A percentile compares a stretch with the other conserved stretches of the same genome.
Conservation (phyloP, 1,139 yeast genomes). For the Pichia terricola region DNA sequence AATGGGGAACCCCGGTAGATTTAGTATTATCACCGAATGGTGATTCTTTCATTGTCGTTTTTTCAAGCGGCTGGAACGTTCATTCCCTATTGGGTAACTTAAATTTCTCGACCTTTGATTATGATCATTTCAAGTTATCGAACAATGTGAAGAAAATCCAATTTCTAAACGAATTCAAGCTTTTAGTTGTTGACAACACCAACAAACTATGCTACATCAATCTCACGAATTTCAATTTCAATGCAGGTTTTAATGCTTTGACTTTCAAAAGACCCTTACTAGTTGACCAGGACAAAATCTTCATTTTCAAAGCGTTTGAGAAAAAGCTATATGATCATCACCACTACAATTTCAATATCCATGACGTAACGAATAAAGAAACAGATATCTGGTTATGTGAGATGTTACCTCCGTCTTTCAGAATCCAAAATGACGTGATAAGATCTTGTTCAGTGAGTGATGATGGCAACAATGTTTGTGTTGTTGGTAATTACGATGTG, state of each 20-base stretch:
- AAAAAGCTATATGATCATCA: constrained; percentile 24
- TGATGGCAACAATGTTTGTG: constrained; percentile 28
- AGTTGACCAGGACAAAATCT: constrained; percentile 17
- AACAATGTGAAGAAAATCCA: constrained; percentile 13
- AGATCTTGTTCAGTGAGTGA: constrained; percentile 25
- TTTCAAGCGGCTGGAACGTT: constrained; percentile 28
- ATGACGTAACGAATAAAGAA: constrained; percentile 20
- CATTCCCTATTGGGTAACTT: constrained; percentile 29
- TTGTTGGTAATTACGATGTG: constrained; percentile 27
- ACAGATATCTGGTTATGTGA: constrained; percentile 24
- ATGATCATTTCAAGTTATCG: constrained; percentile 18
- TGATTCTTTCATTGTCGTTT: constrained; percentile 21
- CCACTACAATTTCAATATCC: constrained; percentile 13
- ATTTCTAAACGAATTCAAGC: constrained; percentile 14
- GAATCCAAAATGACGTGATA: constrained; percentile 21
- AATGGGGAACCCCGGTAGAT: constrained; percentile 14
- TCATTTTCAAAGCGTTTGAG: constrained; percentile 25
- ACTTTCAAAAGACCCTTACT: constrained; percentile 25
- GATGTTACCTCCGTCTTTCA: constrained; percentile 22
- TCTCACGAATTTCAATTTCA: constrained; percentile 19
- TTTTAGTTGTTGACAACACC: constrained; percentile 16
- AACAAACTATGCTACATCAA: constrained; percentile 16
- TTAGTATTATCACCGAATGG: constrained; percentile 23
- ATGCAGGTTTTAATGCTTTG: constrained; percentile 18
- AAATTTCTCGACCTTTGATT: constrained; percentile 29